These are phyloP conservation scores for Fraxinus velutina DNA, from an alignment of 305 asterid genomes.

Conservation along the genomic window DNA sequence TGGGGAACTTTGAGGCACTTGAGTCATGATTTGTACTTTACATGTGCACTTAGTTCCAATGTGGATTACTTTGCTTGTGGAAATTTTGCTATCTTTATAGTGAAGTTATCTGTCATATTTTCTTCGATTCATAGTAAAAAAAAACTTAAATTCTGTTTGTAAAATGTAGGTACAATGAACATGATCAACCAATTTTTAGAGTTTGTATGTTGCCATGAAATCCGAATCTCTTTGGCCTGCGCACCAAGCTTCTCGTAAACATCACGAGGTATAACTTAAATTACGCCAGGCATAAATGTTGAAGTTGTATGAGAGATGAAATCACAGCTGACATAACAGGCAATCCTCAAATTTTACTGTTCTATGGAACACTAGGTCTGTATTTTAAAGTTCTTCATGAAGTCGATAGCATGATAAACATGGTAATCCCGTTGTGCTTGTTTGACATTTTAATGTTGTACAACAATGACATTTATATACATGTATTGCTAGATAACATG, in stretches of 20 bases:
- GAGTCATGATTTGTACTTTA: background rate
- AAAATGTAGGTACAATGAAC: slow-evolving; percentile 71
- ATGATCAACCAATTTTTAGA: slow-evolving; percentile 69
- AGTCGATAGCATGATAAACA: background rate
- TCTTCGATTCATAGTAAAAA: background rate
- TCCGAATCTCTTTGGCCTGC: slow-evolving; percentile 86
- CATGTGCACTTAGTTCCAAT: background rate
- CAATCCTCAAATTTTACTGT: background rate
- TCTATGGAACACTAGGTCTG: background rate
- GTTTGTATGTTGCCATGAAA: slow-evolving; percentile 68
- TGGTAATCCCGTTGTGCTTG: slow-evolving; percentile 4
- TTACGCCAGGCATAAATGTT: background rate
- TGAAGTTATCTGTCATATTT: background rate
- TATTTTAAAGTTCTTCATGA: slow-evolving; percentile 1
- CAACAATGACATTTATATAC: background rate
- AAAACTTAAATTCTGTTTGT: slow-evolving; percentile 5
- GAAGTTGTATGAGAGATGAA: background rate
- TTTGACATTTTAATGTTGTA: slow-evolving; percentile 5
- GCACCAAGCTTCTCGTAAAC: slow-evolving; percentile 91
- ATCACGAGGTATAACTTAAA: slow-evolving; percentile 50
- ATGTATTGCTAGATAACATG: background rate
- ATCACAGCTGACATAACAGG: slow-evolving; percentile 4
- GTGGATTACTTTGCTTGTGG: background rate
- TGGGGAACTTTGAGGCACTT: slow-evolving; percentile 5
- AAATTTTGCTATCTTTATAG: background rate